Evolutionary conservation across 345 rosid species (phyloP).

Genomic region (Salix caprea): DNA sequence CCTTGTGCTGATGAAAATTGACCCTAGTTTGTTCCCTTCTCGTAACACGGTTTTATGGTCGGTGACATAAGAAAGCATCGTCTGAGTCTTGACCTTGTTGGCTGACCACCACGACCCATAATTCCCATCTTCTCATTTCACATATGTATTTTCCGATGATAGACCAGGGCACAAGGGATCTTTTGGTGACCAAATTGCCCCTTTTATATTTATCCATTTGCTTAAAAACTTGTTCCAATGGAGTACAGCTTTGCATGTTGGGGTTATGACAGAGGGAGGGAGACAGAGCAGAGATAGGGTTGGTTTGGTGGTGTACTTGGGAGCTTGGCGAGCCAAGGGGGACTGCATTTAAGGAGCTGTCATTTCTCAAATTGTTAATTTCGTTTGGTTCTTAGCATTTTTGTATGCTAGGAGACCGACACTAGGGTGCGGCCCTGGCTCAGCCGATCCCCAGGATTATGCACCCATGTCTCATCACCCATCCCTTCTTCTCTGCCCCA

Average conservation of each 20-base stretch:
- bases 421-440: background rate
- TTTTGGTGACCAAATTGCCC: background rate
- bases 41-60: constrained; percentile 28
- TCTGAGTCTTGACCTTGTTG: background rate
- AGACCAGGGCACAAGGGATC: too few relatives aligned
- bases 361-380: constrained; percentile 33
- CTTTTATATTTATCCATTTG: background rate
- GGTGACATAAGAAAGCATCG: constrained; percentile 20
- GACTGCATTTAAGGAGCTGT: constrained; percentile 33
- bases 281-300: constrained; percentile 28
- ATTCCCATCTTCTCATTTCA: background rate
- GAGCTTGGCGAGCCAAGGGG: background rate
- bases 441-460: background rate
- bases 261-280: constrained; percentile 17
- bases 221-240: constrained; percentile 6
- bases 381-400: constrained; percentile 22
- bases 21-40: constrained; percentile 22
- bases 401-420: constrained; percentile 6
- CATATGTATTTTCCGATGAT: background rate
- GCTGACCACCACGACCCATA: background rate
- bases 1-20: background rate
- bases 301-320: constrained; percentile 10
- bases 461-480: background rate
- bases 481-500: background rate
- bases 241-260: constrained; percentile 45